Base-by-base conservation (phyloP, 2,329 filamentous ascomycete species). In the Amauroascus niger region DNA sequence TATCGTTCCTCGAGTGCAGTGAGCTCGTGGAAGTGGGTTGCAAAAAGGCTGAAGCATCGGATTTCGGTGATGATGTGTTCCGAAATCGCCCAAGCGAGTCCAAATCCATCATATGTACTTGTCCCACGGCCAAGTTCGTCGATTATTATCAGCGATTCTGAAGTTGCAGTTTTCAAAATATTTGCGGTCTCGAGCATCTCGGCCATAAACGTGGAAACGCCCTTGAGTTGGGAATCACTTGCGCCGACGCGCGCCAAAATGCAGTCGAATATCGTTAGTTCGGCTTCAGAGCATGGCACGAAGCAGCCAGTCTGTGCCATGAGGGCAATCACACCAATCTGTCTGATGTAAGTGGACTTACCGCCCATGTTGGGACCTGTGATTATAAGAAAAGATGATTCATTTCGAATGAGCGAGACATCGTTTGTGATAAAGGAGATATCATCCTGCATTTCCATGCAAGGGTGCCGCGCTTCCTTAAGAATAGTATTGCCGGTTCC, bases 181-280 rank as follows among this genome's bases (percentile, higher is more conserved):
- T 97, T 97, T 61, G 93, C 89, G 1, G 93, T 98, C 69, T 98
- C 93, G 20, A 98, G 80, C 93, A 98, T 98, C 73, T 98, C 93
- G 1, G 93, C 93, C 94, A 98, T 98, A 70, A 98, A 98, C 0
- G 93, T 98, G 2, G 88, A 95, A 1, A 98, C 93, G 33, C 93
- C 93, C 72, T 97, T 97, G 58, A 98, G 84, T 69, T 97, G 93
- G 6, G 88, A 95, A 71, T 98, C 94, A 62, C 87, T 93, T 6
- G 93, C 94, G 40, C 94, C 93, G 0, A 98, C 93, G 62, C 93
- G 86, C 0, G 94, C 93, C 37, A 98, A 84, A 57, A 98, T 95
- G 58, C 88, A 93, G 73, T 98, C 93, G 67, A 96, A 98, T 55
- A 98, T 89, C 14, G 88, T 95, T 43, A 98, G 74, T 69, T 97